Base-by-base conservation (phyloP, 1,139 yeast species). In the Kodamaea sp. region DNA sequence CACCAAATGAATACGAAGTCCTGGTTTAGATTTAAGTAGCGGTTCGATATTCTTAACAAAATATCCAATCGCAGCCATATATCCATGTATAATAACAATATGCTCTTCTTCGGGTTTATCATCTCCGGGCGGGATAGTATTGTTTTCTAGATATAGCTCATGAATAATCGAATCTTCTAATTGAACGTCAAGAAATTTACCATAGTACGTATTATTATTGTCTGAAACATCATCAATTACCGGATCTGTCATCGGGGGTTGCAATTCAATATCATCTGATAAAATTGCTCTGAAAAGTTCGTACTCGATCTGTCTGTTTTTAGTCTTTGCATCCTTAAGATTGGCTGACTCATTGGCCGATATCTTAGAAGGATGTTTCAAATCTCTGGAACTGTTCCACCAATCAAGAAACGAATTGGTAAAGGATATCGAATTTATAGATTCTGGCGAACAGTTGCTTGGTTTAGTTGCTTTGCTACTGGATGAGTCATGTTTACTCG, bases 41-140 rank as follows among this genome's bases (percentile, higher is more conserved):
- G 47, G 46, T 43, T 68, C 74, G 31, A 67, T 54, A 42, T 69
- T 70, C 46, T 68, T 67, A 36, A 68, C 54, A 44, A 67, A 70
- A 48, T 63, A 70, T 2, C 75, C 76, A 42, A 65, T 52, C 1
- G 75, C 74, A 2, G 76, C 76, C 75, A 70, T 70, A 45, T 68
- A 70, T 7, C 76, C 76, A 46, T 70, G 76, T 9, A 70, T 59
- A 2, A 67, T 50, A 3, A 70, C 70, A 2, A 70, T 46, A 38
- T 64, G 65, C 2, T 43, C 44, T 23, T 43, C 15, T 33, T 35
- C 54, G 2, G 45, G 37, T 4, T 34, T 42, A 15, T 15, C 20
- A 15, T 4, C 20, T 6, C 38, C 45, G 7, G 39, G 34, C 15
- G 35, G 2, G 9, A 51, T 53, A 6, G 46, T 32, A 4, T 52